These are phyloP conservation scores for Suhomyces chickasaworum DNA, from an alignment of 1,139 yeast species.

Conservation along the genomic window DNA sequence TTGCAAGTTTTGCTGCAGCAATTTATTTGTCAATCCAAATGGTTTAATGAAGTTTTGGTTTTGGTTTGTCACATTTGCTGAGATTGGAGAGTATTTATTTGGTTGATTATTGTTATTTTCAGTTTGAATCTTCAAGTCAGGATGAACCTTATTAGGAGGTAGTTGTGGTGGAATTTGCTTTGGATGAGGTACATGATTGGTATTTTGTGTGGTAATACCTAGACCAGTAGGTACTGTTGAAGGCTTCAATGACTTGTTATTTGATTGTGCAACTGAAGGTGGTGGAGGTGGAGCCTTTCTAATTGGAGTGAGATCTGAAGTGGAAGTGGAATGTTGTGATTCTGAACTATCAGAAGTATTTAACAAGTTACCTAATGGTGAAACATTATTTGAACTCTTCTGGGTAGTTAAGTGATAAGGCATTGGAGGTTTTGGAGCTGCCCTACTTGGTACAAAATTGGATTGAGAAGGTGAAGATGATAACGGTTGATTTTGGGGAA, in stretches of 20 bases:
- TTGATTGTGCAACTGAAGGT: slow-evolving; percentile 27
- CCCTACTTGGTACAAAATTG: slow-evolving; percentile 39
- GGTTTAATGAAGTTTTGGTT: slow-evolving; percentile 18
- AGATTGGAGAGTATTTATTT: slow-evolving; percentile 20
- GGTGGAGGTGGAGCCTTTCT: slow-evolving; percentile 65
- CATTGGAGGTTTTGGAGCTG: slow-evolving; percentile 50
- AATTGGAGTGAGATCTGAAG: slow-evolving; percentile 42
- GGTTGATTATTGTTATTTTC: slow-evolving; percentile 14
- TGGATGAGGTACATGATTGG: slow-evolving; percentile 20
- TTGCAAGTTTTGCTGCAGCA: slow-evolving; percentile 12
- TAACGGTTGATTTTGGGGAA: slow-evolving; percentile 7
- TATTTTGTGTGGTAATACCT: slow-evolving; percentile 21
- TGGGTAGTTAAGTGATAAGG: slow-evolving; percentile 40
- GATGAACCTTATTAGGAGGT: slow-evolving; percentile 34
- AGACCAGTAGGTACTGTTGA: slow-evolving; percentile 25
- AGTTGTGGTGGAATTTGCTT: slow-evolving; percentile 36
- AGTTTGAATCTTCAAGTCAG: slow-evolving; percentile 35
- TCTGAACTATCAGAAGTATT: slow-evolving; percentile 23
- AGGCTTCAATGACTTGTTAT: slow-evolving; percentile 10
- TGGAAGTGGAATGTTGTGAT: background rate
- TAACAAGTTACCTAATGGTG: slow-evolving; percentile 41
- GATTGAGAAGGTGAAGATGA: slow-evolving; percentile 17
- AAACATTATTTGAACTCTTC: slow-evolving; percentile 23
- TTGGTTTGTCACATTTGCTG: slow-evolving; percentile 9
- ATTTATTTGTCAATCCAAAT: slow-evolving; percentile 16